Conservation (phyloP, 495 filamentous ascomycete species). For the Penicillium ucsense region DNA sequence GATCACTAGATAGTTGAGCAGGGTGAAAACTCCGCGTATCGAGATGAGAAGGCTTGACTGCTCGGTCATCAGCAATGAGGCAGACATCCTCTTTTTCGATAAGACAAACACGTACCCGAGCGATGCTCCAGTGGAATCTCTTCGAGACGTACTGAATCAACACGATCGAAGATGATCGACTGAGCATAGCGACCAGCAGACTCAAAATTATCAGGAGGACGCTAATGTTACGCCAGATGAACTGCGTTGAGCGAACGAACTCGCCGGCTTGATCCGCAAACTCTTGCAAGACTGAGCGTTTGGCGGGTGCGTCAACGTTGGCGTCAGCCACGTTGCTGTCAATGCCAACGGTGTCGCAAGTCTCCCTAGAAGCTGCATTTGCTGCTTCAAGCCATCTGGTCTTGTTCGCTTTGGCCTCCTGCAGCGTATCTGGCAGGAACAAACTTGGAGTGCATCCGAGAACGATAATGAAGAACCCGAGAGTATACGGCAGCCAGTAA, state of each 20-base stretch:
- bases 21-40: constrained; percentile 25
- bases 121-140: constrained; percentile 32
- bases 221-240: constrained; percentile 23
- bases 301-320: neutral
- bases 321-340: neutral
- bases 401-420: constrained; percentile 13
- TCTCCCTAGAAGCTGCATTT: neutral
- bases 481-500: constrained; percentile 18
- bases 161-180: constrained; percentile 18
- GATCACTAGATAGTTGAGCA: constrained; percentile 23
- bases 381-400: neutral
- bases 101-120: constrained; percentile 14
- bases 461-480: constrained; percentile 17
- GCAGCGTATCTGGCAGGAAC: constrained; percentile 38
- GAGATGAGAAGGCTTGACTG: constrained; percentile 34
- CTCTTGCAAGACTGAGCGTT: constrained; percentile 6
- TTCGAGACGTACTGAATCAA: constrained; percentile 35
- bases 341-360: neutral
- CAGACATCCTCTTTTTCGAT: neutral
- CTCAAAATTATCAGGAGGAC: constrained; percentile 21
- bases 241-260: constrained; percentile 18
- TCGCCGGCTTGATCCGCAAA: constrained; percentile 8
- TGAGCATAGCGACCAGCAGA: constrained; percentile 21
- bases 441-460: constrained; percentile 19
- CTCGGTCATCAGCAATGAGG: neutral